Evolutionary conservation across 148 eudicot genomes (phyloP).

Genomic region (Fallopia convolvulus): DNA sequence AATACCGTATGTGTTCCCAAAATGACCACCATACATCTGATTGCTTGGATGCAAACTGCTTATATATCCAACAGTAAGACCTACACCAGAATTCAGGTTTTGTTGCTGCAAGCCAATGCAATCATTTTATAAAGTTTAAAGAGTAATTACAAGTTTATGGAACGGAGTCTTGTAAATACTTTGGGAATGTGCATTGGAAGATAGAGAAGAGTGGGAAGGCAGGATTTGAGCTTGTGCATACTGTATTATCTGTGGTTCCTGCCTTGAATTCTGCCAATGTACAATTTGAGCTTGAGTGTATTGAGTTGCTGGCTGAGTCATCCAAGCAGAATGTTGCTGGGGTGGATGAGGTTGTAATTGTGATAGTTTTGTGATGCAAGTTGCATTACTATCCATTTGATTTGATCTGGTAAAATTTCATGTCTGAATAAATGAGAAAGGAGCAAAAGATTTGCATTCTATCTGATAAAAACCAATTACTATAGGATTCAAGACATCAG

Average conservation of each 20-base stretch:
- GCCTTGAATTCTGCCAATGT: constrained; percentile 39
- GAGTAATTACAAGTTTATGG: too few species aligned
- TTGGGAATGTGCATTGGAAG: constrained; percentile 19
- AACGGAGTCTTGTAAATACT: constrained; percentile 23
- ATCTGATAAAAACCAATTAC: too few species aligned
- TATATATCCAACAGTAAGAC: too few species aligned
- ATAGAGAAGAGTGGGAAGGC: constrained; percentile 26
- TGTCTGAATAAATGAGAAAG: too few species aligned
- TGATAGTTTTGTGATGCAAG: constrained; percentile 16
- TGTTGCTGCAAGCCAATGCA: too few species aligned
- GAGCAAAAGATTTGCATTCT: too few species aligned
- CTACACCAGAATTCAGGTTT: too few species aligned
- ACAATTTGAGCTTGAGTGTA: constrained; percentile 31
- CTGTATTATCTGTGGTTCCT: constrained; percentile 19
- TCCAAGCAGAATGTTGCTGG: constrained; percentile 34
- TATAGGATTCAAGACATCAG: too few species aligned
- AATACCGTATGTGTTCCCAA: too few species aligned
- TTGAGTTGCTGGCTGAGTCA: constrained; percentile 31
- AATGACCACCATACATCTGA: too few species aligned
- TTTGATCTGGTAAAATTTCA: constrained; percentile 22
- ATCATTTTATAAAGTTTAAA: too few species aligned
- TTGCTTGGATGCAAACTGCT: too few species aligned
- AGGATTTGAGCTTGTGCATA: constrained; percentile 22
- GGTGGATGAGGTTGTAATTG: constrained; percentile 17
- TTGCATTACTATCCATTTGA: constrained; percentile 14